phyloP scores from a whole-genome alignment of 108 stramenopile species.

The Cyclotella cryptica region DNA sequence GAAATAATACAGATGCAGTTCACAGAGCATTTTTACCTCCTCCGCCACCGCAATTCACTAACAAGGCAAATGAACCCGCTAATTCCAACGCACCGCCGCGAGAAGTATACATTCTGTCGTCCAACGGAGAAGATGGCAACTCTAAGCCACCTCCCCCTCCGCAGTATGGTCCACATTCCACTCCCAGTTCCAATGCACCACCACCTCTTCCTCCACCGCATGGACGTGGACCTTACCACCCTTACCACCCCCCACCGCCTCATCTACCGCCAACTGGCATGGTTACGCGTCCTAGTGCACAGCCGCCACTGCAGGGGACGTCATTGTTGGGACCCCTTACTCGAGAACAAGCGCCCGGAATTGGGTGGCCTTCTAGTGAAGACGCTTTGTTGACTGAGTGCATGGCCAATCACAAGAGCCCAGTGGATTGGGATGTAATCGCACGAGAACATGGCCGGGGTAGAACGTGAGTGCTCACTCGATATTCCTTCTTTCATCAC shows the following conservation, averaged over 20 bases:
- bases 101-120: constrained; percentile 26
- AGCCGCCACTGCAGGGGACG: neutral
- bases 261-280: constrained; percentile 6
- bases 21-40: constrained; percentile 24
- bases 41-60: constrained; percentile 20
- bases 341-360: constrained; percentile 12
- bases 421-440: constrained; percentile 83
- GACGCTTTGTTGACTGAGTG: constrained; percentile 71
- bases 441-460: constrained; percentile 75
- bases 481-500: neutral
- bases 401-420: constrained; percentile 88
- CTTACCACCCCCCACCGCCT: neutral
- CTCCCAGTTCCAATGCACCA: constrained; percentile 1
- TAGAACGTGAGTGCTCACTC: constrained; percentile 16
- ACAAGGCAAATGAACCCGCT: neutral
- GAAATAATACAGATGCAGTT: neutral
- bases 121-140: neutral
- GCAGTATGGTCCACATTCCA: neutral
- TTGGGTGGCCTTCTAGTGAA: constrained; percentile 74
- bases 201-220: constrained; percentile 12
- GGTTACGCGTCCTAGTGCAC: constrained; percentile 12
- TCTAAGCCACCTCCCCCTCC: neutral
- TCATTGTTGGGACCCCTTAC: constrained; percentile 13
- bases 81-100: constrained; percentile 3
- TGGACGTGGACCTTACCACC: constrained; percentile 1